Conservation (phyloP, 148 eudicot species). For the Rhododendron henanense region DNA sequence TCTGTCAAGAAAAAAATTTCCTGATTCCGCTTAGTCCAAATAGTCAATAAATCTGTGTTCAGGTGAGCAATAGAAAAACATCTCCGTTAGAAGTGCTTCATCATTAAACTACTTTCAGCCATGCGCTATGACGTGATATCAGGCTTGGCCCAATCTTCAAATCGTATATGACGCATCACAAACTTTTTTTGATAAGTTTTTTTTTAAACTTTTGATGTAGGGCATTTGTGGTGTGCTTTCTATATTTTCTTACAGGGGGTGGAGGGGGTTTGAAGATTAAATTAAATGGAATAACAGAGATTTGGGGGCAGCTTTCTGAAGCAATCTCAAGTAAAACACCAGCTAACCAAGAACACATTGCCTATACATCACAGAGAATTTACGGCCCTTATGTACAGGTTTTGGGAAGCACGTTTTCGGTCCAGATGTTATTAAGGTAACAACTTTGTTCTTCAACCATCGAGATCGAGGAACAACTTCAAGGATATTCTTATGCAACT, state of each 20-base stretch:
- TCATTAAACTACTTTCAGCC: not conserved
- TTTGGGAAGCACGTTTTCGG: not conserved
- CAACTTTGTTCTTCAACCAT: not conserved
- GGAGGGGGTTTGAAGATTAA: not conserved
- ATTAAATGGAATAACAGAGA: not conserved
- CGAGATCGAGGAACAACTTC: no score
- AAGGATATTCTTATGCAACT: not conserved
- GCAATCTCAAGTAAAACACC: not conserved
- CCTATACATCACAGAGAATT: not conserved
- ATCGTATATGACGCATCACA: not conserved
- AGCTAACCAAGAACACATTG: not conserved
- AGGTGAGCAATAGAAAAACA: not conserved
- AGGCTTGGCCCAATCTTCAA: not conserved
- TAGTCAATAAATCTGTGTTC: not conserved
- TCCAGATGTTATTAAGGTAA: not conserved
- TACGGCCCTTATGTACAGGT: not conserved
- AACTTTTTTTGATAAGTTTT: not conserved
- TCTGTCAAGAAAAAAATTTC: slow-evolving; percentile 38
- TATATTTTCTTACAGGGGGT: not conserved
- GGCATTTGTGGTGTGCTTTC: not conserved
- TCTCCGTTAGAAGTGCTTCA: not conserved
- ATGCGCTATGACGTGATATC: not conserved
- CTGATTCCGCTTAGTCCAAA: not conserved
- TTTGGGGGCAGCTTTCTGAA: not conserved
- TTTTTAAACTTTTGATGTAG: not conserved